phyloP scores from a whole-genome alignment of 2,329 filamentous ascomycete genomes.

The Alternaria solani region DNA sequence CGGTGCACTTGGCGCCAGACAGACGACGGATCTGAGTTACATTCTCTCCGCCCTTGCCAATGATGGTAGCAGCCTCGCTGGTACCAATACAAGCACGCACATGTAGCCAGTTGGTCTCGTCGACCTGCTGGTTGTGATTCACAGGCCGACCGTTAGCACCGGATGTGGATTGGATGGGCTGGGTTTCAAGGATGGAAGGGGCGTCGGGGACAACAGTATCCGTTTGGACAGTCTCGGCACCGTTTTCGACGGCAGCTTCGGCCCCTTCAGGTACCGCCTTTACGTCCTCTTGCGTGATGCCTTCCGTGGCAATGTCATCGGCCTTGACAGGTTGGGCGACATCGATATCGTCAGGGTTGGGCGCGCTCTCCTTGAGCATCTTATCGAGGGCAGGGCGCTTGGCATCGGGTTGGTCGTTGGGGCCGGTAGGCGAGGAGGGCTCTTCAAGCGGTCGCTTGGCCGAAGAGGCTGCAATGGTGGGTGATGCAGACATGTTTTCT shows the following conservation, averaged over 20 bases:
- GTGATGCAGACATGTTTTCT: slow-evolving; percentile 56
- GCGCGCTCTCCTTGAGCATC: slow-evolving; percentile 71
- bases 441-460: slow-evolving; percentile 97
- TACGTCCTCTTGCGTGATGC: slow-evolving; percentile 39
- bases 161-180: slow-evolving; percentile 66
- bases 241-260: slow-evolving; percentile 53
- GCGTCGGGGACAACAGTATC: slow-evolving; percentile 76
- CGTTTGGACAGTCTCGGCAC: slow-evolving; percentile 68
- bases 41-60: slow-evolving; percentile 98
- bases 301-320: slow-evolving; percentile 44
- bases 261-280: slow-evolving; percentile 34
- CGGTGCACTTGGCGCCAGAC: slow-evolving; percentile 97
- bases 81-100: slow-evolving; percentile 97
- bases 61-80: slow-evolving; percentile 95
- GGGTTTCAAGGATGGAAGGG: slow-evolving; percentile 58
- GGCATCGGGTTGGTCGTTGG: slow-evolving; percentile 92
- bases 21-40: slow-evolving; percentile 95
- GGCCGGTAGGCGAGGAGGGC: slow-evolving; percentile 90
- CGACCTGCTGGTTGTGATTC: slow-evolving; percentile 66
- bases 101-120: slow-evolving; percentile 96
- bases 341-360: slow-evolving; percentile 59
- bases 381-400: slow-evolving; percentile 98
- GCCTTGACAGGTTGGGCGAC: slow-evolving; percentile 47
- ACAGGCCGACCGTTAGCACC: slow-evolving; percentile 61
- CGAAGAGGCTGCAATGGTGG: slow-evolving; percentile 63